phyloP scores from a whole-genome alignment of 176 grass and related monocot genomes.

The Zoysia pacifica region DNA sequence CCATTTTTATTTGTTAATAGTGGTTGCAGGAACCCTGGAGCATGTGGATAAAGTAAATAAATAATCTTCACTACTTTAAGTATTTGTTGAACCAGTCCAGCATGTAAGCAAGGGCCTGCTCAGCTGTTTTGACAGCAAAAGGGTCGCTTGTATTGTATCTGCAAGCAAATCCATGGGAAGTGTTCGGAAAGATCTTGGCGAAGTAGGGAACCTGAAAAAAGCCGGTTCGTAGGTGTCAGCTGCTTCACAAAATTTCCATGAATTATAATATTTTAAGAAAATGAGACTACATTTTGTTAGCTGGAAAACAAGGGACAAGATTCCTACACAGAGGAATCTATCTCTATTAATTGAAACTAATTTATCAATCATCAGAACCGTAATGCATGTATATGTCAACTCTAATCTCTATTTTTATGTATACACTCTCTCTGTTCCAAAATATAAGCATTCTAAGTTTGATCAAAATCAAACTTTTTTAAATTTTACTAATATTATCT shows the following conservation, averaged over 20 bases:
- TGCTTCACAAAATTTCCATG: not conserved
- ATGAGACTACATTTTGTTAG: not conserved
- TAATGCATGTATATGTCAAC: too few relatives aligned
- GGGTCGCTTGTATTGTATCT: conserved; percentile 27
- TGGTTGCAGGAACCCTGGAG: not conserved
- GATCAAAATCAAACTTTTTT: too few relatives aligned
- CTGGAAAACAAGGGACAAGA: too few relatives aligned
- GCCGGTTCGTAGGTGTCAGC: not conserved
- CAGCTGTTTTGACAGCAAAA: conserved; percentile 25
- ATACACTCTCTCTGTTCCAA: too few relatives aligned
- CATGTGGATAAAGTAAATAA: not conserved
- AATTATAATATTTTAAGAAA: not conserved
- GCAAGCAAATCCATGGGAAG: conserved; percentile 33
- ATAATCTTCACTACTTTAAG: conserved; percentile 24
- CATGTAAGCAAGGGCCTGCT: conserved; percentile 18
- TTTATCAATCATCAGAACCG: too few relatives aligned
- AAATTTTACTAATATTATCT: too few relatives aligned
- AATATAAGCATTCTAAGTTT: too few relatives aligned
- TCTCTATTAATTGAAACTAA: too few relatives aligned
- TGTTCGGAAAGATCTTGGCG: conserved; percentile 23
- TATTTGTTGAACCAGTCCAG: conserved; percentile 39
- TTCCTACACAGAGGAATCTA: too few relatives aligned
- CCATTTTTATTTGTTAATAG: not conserved
- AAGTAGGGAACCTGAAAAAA: conserved; percentile 41
- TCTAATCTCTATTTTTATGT: too few relatives aligned